Evolutionary conservation across 257 asterid genomes (phyloP).

Genomic region (Rubia yunnanensis): DNA sequence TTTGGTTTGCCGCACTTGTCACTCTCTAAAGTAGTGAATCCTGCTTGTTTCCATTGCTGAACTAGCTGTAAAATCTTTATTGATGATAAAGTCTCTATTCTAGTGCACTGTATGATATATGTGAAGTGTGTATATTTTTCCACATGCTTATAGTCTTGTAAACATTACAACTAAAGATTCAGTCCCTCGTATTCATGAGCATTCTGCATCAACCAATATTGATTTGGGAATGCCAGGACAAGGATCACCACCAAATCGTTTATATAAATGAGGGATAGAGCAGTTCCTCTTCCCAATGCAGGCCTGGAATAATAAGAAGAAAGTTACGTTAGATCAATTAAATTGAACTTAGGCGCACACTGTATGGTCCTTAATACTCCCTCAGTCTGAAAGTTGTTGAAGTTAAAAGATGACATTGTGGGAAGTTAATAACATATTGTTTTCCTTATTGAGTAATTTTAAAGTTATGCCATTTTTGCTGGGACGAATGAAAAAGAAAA

Average conservation of each 20-base stretch:
- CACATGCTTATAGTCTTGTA: background rate
- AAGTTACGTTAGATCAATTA: background rate
- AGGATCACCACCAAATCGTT: conserved; percentile 48
- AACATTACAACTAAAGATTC: conserved; percentile 6
- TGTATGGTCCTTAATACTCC: background rate
- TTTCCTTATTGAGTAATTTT: no score
- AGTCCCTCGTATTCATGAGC: conserved; percentile 21
- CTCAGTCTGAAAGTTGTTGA: no score
- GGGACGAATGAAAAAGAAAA: no score
- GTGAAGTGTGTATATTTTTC: background rate
- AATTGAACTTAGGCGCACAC: background rate
- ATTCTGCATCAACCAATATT: conserved; percentile 45
- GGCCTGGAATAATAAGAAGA: conserved; percentile 24
- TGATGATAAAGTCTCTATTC: background rate
- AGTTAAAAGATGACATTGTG: no score
- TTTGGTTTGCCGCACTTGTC: background rate
- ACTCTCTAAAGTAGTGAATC: no score
- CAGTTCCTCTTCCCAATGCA: conserved; percentile 51
- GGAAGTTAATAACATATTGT: no score
- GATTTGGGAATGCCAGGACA: conserved; percentile 43
- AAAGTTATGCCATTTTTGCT: no score
- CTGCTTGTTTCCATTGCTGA: background rate
- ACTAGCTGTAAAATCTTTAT: background rate
- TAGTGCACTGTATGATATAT: background rate
- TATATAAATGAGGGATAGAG: conserved; percentile 29